Conservation (phyloP, 306 rosid species). For the Lithocarpus polystachyus region DNA sequence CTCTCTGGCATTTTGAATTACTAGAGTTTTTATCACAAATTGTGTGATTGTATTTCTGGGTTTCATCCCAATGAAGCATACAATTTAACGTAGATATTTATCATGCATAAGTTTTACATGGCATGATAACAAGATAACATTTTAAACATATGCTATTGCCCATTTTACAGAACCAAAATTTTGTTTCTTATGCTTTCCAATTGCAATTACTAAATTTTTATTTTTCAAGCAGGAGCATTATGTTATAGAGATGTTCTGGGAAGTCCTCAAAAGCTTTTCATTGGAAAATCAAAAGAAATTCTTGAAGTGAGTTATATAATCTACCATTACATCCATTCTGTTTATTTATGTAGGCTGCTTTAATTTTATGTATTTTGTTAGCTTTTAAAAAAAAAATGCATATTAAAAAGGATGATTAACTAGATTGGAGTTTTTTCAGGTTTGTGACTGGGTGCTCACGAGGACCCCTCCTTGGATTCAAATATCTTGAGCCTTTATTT, state of each 20-base stretch:
- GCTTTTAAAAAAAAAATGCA: slow-evolving; percentile 2
- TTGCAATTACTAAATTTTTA: slow-evolving; percentile 11
- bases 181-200: too few species aligned
- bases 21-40: too few species aligned
- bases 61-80: too few species aligned
- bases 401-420: slow-evolving; percentile 14
- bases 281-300: slow-evolving; percentile 84
- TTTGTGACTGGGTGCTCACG: slow-evolving; percentile 99
- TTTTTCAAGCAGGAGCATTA: slow-evolving; percentile 67
- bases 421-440: slow-evolving; percentile 38
- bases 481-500: slow-evolving; percentile 81
- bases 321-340: neutral
- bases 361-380: neutral
- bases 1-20: too few species aligned
- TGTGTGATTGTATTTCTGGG: too few species aligned
- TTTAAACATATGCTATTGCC: too few species aligned
- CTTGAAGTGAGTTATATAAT: slow-evolving; percentile 64
- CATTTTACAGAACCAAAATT: too few species aligned
- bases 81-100: too few species aligned
- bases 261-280: slow-evolving; percentile 84
- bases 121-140: too few species aligned
- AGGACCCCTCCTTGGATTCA: slow-evolving; percentile 95
- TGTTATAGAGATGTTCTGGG: slow-evolving; percentile 91
- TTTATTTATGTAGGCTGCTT: neutral
- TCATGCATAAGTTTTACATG: too few species aligned